Evolutionary conservation across 192 early-diverging fungal species (phyloP).

Genomic region (Pilobolus umbonatus): DNA sequence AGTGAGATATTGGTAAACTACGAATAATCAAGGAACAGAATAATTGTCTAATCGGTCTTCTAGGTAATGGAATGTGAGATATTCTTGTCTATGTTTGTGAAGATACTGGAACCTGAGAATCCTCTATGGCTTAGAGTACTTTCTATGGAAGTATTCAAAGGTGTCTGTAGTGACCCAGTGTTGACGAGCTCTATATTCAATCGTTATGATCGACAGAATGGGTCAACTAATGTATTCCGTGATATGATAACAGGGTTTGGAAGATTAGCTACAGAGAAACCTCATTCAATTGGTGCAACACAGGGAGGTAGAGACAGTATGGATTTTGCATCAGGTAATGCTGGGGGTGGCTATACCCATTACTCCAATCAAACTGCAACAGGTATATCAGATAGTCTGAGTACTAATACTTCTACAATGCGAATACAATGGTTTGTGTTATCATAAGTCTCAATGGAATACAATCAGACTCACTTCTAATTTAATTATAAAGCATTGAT

Average conservation of each 20-base stretch:
- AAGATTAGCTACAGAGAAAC: conserved; percentile 72
- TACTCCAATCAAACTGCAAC: conserved; percentile 7
- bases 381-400: conserved; percentile 38
- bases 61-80: conserved; percentile 92
- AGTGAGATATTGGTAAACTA: conserved; percentile 57
- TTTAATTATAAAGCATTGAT: conserved; percentile 54
- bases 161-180: conserved; percentile 53
- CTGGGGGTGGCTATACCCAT: background rate
- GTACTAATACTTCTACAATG: conserved; percentile 47
- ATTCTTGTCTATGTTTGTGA: conserved; percentile 83
- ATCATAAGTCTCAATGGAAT: background rate
- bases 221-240: conserved; percentile 70
- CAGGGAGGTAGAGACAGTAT: conserved; percentile 37
- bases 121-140: conserved; percentile 76
- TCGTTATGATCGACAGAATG: conserved; percentile 72
- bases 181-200: conserved; percentile 66
- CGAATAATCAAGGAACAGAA: background rate
- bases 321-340: conserved; percentile 17
- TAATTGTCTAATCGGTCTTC: background rate
- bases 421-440: conserved; percentile 63
- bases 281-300: conserved; percentile 44
- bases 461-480: background rate
- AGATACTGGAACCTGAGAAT: conserved; percentile 75
- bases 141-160: conserved; percentile 76
- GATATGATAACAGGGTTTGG: conserved; percentile 78